Evolutionary conservation across 202 grass and related monocot genomes (phyloP).

Genomic region (Elaeis oleifera): DNA sequence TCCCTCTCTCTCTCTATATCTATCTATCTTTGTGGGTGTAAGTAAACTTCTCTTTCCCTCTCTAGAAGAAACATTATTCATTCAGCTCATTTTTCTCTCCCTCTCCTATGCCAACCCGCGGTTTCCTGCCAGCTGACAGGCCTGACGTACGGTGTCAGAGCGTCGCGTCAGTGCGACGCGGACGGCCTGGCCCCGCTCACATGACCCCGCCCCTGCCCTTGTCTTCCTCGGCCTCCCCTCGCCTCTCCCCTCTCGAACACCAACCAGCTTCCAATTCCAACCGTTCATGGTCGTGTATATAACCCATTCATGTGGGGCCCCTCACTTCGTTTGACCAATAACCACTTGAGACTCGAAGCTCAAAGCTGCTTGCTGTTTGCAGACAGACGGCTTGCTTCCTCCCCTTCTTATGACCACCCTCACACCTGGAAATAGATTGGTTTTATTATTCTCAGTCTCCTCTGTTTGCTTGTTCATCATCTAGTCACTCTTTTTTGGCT

Average conservation of each 20-base stretch:
- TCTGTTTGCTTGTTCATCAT: too few species aligned
- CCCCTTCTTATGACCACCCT: too few species aligned
- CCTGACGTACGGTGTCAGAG: conserved; percentile 4
- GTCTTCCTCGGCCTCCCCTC: background rate
- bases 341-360: too few species aligned
- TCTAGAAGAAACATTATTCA: background rate
- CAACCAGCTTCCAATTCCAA: background rate
- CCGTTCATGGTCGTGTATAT: too few species aligned
- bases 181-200: background rate
- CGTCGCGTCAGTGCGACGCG: background rate
- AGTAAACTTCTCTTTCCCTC: background rate
- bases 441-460: too few species aligned
- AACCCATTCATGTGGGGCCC: too few species aligned
- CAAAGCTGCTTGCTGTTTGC: too few species aligned
- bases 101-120: background rate
- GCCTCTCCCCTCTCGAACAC: background rate
- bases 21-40: background rate
- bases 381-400: too few species aligned
- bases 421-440: too few species aligned
- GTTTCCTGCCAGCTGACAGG: conserved; percentile 13
- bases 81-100: background rate
- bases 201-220: background rate
- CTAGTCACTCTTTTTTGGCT: too few species aligned
- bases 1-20: conserved; percentile 2
- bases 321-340: too few species aligned